phyloP scores from a whole-genome alignment of 768 basidiomycete species.

The Trametes sanguinea region DNA sequence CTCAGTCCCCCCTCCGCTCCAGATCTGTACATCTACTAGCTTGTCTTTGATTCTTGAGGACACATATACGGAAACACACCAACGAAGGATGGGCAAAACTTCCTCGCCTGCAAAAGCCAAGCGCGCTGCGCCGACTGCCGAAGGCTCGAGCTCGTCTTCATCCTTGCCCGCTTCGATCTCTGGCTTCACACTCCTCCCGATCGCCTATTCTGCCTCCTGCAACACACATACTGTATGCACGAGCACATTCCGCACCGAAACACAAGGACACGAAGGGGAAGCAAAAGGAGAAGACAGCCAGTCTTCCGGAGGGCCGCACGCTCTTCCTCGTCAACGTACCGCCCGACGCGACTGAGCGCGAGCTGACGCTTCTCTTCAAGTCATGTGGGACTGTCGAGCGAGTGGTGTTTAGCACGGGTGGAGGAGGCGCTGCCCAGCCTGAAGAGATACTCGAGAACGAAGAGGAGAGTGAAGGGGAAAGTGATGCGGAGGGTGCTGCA shows the following conservation, averaged over 20 bases:
- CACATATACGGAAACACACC: background rate
- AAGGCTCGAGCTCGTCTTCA: constrained; percentile 1
- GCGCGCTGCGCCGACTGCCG: background rate
- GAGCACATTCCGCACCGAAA: constrained; percentile 60
- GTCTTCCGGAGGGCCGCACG: constrained; percentile 61
- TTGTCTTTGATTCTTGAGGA: background rate
- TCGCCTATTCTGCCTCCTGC: constrained; percentile 42
- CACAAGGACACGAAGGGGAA: constrained; percentile 32
- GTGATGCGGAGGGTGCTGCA: constrained; percentile 32
- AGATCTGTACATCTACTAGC: background rate
- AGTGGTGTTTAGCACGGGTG: constrained; percentile 50
- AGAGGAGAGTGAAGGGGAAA: constrained; percentile 38
- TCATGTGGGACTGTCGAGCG: constrained; percentile 74
- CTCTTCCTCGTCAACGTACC: constrained; percentile 90
- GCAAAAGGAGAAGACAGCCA: constrained; percentile 11
- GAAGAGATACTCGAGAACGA: constrained; percentile 29
- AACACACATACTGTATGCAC: constrained; percentile 77
- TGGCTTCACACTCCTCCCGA: constrained; percentile 52
- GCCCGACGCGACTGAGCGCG: constrained; percentile 82
- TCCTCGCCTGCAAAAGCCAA: background rate
- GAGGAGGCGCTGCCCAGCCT: constrained; percentile 43
- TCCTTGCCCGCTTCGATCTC: constrained; percentile 32
- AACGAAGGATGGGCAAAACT: background rate
- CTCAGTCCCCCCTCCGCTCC: background rate
- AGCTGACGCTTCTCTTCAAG: constrained; percentile 77